Base-by-base conservation (phyloP, 306 rosid genomes). In the barrel medic (Medicago truncatula) region DNA sequence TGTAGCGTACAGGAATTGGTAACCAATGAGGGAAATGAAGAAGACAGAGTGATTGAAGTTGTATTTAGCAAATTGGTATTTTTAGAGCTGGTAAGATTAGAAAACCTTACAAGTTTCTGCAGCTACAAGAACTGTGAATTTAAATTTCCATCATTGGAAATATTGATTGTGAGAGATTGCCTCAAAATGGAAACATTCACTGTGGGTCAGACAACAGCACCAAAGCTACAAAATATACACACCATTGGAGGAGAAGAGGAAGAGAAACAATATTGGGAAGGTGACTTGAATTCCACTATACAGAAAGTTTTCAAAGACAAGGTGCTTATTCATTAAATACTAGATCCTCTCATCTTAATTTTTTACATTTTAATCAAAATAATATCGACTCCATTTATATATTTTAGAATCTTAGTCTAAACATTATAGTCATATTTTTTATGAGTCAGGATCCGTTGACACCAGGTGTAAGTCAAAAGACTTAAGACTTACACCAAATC, bases 71-170 rank as follows among this genome's bases (percentile, higher is more conserved):
- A 76, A 44, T 53, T 81, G 64, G 38, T 20, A 1, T 14, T 23
- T 18, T 43, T 81, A 17, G 70, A 81, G 58, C 74, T 81, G 46
- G 57, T 1, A 40, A 0, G 0, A 0, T 34, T 81, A 21, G 0
- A 7, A 3, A 9, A 46, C 0, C 74, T 81, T 4, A 21, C 20
- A 34, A 14, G 64, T 44, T 81, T 81, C 53, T 67, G 80, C 12
- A 39, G 56, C 14, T 1, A 16, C 18, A 3, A 50, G 15, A 69
- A 49, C 2, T 36, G 9, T 46, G 1, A 40, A 5, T 56, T 81
- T n/a, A 2, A 46, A 2, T 76, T 81, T 21, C 78, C 87, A 2
- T 38, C 41, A 6, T 4, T 83, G 57, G 59, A 59, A 56, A 46
- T 18, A 23, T 25, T 79, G 25, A 8, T 16, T 4, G 71, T 76